Evolutionary conservation across 2,329 filamentous ascomycete species (phyloP).

Genomic region (Trichoderma gracile): DNA sequence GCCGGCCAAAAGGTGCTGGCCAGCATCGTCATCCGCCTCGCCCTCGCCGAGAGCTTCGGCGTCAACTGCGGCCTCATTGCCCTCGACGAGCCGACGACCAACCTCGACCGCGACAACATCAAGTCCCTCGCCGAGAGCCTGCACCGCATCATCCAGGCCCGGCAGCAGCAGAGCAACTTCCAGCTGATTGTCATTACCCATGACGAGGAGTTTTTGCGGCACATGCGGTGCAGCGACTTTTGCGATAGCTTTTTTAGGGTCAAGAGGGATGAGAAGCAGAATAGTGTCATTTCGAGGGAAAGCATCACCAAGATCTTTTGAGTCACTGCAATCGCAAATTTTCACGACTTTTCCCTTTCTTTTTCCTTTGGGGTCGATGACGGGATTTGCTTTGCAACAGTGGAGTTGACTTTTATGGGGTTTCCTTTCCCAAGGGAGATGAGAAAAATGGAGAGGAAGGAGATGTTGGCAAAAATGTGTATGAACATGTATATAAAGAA

Average conservation of each 20-base stretch:
- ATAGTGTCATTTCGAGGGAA: conserved; percentile 78
- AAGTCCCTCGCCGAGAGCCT: conserved; percentile 80
- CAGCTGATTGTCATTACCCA: conserved; percentile 98
- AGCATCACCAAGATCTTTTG: conserved; percentile 55
- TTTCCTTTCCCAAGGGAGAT: no score
- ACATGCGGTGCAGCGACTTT: conserved; percentile 94
- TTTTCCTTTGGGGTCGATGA: not conserved
- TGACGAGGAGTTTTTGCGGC: conserved; percentile 90
- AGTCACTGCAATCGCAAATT: no score
- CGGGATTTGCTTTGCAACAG: not conserved
- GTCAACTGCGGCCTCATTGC: conserved; percentile 95
- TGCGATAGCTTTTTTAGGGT: conserved; percentile 91
- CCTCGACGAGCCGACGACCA: conserved; percentile 96
- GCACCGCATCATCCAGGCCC: conserved; percentile 80
- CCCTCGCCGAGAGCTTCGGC: conserved; percentile 94
- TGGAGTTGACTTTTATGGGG: not conserved
- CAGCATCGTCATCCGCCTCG: conserved; percentile 94
- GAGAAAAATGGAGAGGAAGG: not conserved
- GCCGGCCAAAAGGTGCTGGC: conserved; percentile 96
- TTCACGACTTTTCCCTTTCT: no score
- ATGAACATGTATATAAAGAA: not conserved
- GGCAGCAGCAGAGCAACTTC: conserved; percentile 88
- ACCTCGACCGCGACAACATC: conserved; percentile 94
- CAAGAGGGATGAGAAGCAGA: conserved; percentile 77
- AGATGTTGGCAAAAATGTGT: not conserved